Base-by-base conservation (phyloP, 495 filamentous ascomycete species). In the Talaromyces adpressus region DNA sequence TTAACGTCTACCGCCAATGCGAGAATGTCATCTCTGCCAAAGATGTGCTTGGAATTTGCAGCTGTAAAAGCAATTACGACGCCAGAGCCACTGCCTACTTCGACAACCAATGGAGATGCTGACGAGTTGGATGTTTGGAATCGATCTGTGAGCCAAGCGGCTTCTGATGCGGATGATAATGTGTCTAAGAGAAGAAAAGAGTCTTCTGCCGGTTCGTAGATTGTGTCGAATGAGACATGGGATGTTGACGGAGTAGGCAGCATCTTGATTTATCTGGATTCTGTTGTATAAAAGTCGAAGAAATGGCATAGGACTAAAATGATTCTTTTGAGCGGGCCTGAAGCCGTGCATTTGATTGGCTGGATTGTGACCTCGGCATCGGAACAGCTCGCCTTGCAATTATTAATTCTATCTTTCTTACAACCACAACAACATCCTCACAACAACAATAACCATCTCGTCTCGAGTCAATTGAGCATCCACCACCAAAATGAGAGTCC, bases 181-280 rank as follows among this genome's bases (percentile, higher is more conserved):
- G 92, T 94, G 78, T 98, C 94, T 27, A 98, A 83, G 36, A 98
- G 81, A n/a, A 98, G 85, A 72, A 88, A 98, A 18, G 91, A 95
- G 75, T 98, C 94, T 75, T 97, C 94, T 11, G 93, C 87, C 49
- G 94, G 94, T 71, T 96, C 91, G 76, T 98, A 98, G 68, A 97
- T 85, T 29, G 85, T 85, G 71, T 89, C 80, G 73, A 91, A 92
- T 62, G 89, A 84, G 62, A 97, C 89, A 77, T 98, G 94, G 22
- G 88, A 87, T 18, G 94, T 98, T 59, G 89, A 89, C 1, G 94
- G 94, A 11, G 93, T 98, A 8, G 92, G 92, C 16, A 98, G 86
- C 91, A 96, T 95, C 18, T 65, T 54, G 12, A 27, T 36, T 11
- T 62, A 18, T 12, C 25, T 27, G 25, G 12, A 12, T 27, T 56